Base-by-base conservation (phyloP, 371 early-diverging fungal species). In the Apophysomyces ossiformis region DNA sequence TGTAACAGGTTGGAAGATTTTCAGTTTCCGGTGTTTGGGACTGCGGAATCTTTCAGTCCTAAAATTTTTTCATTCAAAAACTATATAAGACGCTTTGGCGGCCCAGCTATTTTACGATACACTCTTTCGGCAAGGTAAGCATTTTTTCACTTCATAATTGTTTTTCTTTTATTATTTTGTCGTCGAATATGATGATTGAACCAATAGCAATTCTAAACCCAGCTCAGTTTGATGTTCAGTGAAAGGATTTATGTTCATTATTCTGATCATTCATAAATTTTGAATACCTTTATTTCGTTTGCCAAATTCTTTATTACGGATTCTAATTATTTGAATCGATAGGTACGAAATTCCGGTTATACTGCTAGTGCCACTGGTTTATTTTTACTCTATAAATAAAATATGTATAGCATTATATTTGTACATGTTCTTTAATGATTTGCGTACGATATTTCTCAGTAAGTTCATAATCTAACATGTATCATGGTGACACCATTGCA, bases 161-260 rank as follows among this genome's bases (percentile, higher is more conserved):
- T 21, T 21, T 9, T 50, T 21, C 54, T 7, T 16, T n/a, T 6
- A 26, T 21, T 0, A 26, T 50, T 50, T 18, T 50, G 9, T 50
- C 5, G 21, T 50, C 54, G 54, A 50, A 50, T 50, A 50, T 50
- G 54, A 50, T 50, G 54, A 50, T 50, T 50, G 54, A 50, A 50
- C 54, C 54, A 18, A 50, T 50, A 50, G 54, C 54, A 50, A 50
- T 50, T 50, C 54, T 50, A 50, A 50, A 50, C 54, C 54, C 54
- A 50, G 54, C 54, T 50, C 54, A 50, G 54, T 50, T 50, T 50
- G 54, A 50, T 50, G 54, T 50, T 21, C 54, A 50, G 54, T 50
- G 54, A 50, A 50, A 50, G 54, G 54, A 50, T 21, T 41, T 50
- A 50, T 50, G 54, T 50, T 50, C 54, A 18, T 50, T n/a, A 18